phyloP scores from a whole-genome alignment of 2,329 filamentous ascomycete genomes.

The Magnaporthiopsis incrustans region DNA sequence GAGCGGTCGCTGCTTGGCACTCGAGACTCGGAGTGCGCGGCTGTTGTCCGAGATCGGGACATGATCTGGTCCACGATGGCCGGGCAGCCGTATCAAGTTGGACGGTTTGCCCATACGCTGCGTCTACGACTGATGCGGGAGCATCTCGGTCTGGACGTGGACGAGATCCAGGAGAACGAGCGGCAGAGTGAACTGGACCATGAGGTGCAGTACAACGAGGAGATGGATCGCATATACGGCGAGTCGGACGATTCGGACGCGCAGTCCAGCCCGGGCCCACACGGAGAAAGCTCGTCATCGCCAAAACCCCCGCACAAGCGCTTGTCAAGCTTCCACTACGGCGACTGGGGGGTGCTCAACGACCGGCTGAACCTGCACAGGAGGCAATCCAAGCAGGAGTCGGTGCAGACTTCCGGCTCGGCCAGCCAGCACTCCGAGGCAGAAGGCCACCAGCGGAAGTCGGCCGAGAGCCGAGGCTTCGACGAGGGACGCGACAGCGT shows the following conservation, averaged over 20 bases:
- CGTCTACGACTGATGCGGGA: slow-evolving; percentile 93
- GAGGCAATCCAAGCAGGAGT: slow-evolving; percentile 25
- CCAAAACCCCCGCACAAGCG: slow-evolving; percentile 24
- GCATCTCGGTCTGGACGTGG: slow-evolving; percentile 91
- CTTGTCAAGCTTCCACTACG: slow-evolving; percentile 66
- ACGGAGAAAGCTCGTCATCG: slow-evolving; percentile 11
- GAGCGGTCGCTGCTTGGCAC: slow-evolving; percentile 91
- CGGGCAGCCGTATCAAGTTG: slow-evolving; percentile 80
- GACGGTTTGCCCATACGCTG: slow-evolving; percentile 85
- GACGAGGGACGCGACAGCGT: slow-evolving; percentile 64
- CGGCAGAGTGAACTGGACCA: slow-evolving; percentile 58
- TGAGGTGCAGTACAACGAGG: slow-evolving; percentile 41
- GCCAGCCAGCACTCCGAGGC: slow-evolving; percentile 58
- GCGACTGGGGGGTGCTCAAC: slow-evolving; percentile 32
- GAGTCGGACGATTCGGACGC: slow-evolving; percentile 20
- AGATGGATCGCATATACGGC: slow-evolving; percentile 56
- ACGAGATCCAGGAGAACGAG: slow-evolving; percentile 78
- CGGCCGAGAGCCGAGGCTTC: slow-evolving; percentile 50
- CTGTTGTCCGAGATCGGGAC: slow-evolving; percentile 85
- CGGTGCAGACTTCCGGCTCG: slow-evolving; percentile 18
- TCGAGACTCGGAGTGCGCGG: slow-evolving; percentile 85
- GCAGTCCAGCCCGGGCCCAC: slow-evolving; percentile 7
- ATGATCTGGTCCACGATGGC: slow-evolving; percentile 91
- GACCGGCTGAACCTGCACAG: slow-evolving; percentile 26
- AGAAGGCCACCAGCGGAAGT: slow-evolving; percentile 66